Evolutionary conservation across 106 monocot genomes (phyloP).

Genomic region (Allium fistulosum): DNA sequence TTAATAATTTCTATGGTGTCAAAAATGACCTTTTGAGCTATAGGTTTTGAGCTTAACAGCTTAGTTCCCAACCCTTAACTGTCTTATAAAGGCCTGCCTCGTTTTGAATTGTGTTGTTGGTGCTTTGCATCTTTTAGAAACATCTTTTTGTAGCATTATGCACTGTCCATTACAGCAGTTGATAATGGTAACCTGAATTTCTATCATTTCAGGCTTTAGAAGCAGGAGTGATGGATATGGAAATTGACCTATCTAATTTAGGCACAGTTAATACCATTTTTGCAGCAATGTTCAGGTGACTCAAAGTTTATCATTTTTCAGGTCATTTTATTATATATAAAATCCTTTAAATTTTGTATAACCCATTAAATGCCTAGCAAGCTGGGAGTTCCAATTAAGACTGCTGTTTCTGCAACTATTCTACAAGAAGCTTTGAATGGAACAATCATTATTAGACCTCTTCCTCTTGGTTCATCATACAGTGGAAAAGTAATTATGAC

Average conservation of each 20-base stretch:
- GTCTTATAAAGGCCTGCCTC: not conserved
- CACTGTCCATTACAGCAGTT: not conserved
- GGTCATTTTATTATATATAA: not conserved
- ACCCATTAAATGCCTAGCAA: slow-evolving; percentile 51
- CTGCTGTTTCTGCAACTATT: slow-evolving; percentile 76
- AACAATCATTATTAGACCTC: slow-evolving; percentile 84
- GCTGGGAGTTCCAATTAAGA: slow-evolving; percentile 94
- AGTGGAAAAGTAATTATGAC: slow-evolving; percentile 54
- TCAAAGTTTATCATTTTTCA: slow-evolving; percentile 2
- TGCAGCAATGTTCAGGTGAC: slow-evolving; percentile 93
- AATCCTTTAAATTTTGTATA: slow-evolving; percentile 4
- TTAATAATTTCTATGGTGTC: too few species aligned
- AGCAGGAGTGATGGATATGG: slow-evolving; percentile 91
- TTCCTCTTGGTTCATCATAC: slow-evolving; percentile 79
- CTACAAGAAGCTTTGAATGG: slow-evolving; percentile 97
- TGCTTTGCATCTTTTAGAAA: not conserved
- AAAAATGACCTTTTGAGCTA: not conserved
- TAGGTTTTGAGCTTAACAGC: not conserved
- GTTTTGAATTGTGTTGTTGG: not conserved
- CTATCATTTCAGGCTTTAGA: slow-evolving; percentile 56
- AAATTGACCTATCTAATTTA: slow-evolving; percentile 95
- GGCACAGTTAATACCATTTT: slow-evolving; percentile 96
- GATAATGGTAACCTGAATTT: not conserved
- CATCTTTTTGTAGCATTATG: too few species aligned
- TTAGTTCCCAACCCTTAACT: not conserved